Percentiles rank a stretch among this genome's conserved stretches.
Conservation (phyloP, 2,329 filamentous ascomycete species). For the Niveomyces coronatus region DNA sequence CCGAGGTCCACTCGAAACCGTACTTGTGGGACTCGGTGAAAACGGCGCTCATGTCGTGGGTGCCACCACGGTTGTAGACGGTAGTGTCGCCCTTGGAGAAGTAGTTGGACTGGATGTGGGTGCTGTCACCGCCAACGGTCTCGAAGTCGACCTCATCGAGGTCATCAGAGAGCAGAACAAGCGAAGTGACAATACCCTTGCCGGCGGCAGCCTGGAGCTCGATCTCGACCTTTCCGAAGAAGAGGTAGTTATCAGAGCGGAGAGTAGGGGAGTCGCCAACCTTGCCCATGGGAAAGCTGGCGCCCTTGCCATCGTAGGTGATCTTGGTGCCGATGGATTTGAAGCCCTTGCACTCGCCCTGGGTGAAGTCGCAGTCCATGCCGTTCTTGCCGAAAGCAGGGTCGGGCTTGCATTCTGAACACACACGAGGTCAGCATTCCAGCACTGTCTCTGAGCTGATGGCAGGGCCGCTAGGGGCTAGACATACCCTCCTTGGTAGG, state of each 20-base stretch:
- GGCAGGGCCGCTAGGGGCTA: too few species aligned
- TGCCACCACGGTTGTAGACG: constrained; percentile 60
- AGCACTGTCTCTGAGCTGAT: too few species aligned
- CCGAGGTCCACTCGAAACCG: constrained; percentile 56
- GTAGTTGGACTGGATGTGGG: constrained; percentile 80
- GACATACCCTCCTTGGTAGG: constrained; percentile 39
- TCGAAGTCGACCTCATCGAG: constrained; percentile 96
- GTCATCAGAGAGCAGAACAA: constrained; percentile 79
- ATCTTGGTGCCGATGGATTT: constrained; percentile 37
- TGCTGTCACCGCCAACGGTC: constrained; percentile 69
- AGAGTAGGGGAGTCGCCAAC: constrained; percentile 62
- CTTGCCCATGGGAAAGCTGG: constrained; percentile 56
- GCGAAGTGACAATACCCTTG: constrained; percentile 76
- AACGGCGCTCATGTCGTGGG: constrained; percentile 46
- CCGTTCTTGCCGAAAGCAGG: constrained; percentile 58
- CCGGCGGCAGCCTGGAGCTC: constrained; percentile 71
- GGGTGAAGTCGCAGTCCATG: constrained; percentile 61
- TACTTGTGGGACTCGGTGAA: constrained; percentile 57
- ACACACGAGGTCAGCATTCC: constrained; percentile 14
- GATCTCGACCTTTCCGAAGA: constrained; percentile 85
- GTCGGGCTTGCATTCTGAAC: constrained; percentile 58
- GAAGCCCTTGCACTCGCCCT: constrained; percentile 53
- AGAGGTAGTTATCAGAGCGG: constrained; percentile 76
- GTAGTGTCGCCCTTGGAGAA: constrained; percentile 64
- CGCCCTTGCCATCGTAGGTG: constrained; percentile 36